These are phyloP conservation scores for Camelina neglecta DNA, from an alignment of 345 rosid genomes.

Conservation along the genomic window DNA sequence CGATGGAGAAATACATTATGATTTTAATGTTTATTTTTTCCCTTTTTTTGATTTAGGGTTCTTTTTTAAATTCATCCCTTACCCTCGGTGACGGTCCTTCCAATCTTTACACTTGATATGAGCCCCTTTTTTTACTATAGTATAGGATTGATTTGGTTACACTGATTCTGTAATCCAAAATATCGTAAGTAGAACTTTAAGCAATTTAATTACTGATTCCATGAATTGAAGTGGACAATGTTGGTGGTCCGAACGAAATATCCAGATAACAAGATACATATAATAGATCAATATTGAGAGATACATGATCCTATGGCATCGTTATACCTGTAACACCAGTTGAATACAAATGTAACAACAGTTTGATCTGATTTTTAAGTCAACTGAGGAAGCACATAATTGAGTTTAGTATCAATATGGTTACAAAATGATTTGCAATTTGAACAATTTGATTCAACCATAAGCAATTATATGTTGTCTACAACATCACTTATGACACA, in stretches of 20 bases:
- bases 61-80: slow-evolving; percentile 6
- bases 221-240: not conserved
- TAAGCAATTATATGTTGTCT: not conserved
- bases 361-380: not conserved
- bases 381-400: not conserved
- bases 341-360: not conserved
- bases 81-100: slow-evolving; percentile 43
- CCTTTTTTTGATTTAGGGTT: slow-evolving; percentile 30
- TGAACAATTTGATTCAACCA: not conserved
- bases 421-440: not conserved
- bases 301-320: not conserved
- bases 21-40: slow-evolving; percentile 21
- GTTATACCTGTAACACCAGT: not conserved
- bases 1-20: slow-evolving; percentile 31
- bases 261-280: not conserved
- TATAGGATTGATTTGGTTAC: not conserved
- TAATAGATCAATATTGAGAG: not conserved
- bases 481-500: not conserved
- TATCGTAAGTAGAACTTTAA: not conserved
- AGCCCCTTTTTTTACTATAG: slow-evolving; percentile 22
- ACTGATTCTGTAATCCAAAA: not conserved
- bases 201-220: not conserved
- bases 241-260: too few species aligned
- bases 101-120: slow-evolving; percentile 46
- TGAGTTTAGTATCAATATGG: not conserved